Evolutionary conservation across 371 early-diverging fungal genomes (phyloP).

Genomic region (Gilbertella persicaria): DNA sequence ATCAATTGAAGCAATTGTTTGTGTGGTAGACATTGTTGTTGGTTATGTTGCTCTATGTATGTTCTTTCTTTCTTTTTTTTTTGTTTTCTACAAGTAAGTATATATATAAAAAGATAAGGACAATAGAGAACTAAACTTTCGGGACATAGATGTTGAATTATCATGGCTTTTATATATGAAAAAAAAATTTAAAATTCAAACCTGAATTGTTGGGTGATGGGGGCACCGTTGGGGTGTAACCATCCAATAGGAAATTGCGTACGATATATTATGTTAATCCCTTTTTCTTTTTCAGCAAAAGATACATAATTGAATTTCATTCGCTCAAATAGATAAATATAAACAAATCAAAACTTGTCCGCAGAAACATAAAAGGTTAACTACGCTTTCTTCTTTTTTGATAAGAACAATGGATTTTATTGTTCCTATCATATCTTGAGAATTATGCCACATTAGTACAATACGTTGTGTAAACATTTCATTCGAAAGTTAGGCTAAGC

Average conservation of each 20-base stretch:
- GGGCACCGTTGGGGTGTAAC: conserved; percentile 35
- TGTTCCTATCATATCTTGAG: too few relatives aligned
- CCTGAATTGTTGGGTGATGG: conserved; percentile 35
- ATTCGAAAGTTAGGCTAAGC: neutral
- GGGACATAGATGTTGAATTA: neutral
- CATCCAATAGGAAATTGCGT: conserved; percentile 29
- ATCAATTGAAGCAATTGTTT: conserved; percentile 18
- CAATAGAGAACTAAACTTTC: neutral
- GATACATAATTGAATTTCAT: neutral
- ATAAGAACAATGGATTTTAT: too few relatives aligned
- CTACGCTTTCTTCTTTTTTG: too few relatives aligned
- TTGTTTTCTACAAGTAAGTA: neutral
- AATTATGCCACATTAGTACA: too few relatives aligned
- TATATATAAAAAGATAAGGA: neutral
- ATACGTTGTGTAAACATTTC: too few relatives aligned
- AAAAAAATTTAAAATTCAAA: conserved; percentile 5
- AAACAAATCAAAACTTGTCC: too few relatives aligned
- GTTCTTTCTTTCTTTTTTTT: neutral
- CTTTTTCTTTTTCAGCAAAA: neutral
- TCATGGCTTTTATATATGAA: conserved; percentile 5
- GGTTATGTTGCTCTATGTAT: neutral
- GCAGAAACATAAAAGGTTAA: too few relatives aligned
- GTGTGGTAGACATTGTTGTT: conserved; percentile 23
- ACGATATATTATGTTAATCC: conserved; percentile 2
- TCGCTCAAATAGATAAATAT: neutral